Base-by-base conservation (phyloP, 345 rosid species). In the Populus ilicifolia region DNA sequence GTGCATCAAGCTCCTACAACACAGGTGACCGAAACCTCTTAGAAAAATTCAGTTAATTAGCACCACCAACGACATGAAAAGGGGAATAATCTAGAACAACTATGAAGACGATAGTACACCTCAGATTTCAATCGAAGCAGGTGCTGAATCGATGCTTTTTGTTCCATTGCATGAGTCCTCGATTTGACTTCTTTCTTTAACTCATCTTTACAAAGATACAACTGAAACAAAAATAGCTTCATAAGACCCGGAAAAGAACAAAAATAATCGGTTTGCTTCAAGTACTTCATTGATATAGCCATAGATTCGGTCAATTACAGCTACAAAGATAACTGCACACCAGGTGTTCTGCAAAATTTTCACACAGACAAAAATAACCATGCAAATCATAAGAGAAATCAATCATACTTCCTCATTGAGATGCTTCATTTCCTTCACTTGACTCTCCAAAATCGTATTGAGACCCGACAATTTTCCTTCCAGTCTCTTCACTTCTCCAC, bases 131-230 rank as follows among this genome's bases (percentile, higher is more conserved):
- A 56, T 80, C 71, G 83, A 77, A 91, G 88, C 81, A 86, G 76
- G 75, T 73, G 86, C 35, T 92, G 90, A 48, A 86, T 62, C 14
- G 81, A 62, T 72, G 73, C 20, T 71, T 86, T 91, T 75, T 91
- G 91, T 72, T 87, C 85, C 77, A 88, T 11, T 62, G 88, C 90
- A 80, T 91, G 93, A 75, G 86, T 84, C 83, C 80, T 93, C 83
- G 82, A 85, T 5, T 73, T 73, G 27, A 78, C 77, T 76, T 94
- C 95, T 67, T 76, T 89, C 77, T 81, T 80, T 72, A 83, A 30
- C 79, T 81, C 83, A 16, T 87, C 93, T 80, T 76, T 89, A 81
- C 83, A 87, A 78, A 77, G 72, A 77, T 75, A 75, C 76, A 96
- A 79, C 97, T 96, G 77, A 76, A 80, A 85, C 38, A 44, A 78